Conservation (phyloP, 164 flowering plant species). For the Pachysandra terminalis region DNA sequence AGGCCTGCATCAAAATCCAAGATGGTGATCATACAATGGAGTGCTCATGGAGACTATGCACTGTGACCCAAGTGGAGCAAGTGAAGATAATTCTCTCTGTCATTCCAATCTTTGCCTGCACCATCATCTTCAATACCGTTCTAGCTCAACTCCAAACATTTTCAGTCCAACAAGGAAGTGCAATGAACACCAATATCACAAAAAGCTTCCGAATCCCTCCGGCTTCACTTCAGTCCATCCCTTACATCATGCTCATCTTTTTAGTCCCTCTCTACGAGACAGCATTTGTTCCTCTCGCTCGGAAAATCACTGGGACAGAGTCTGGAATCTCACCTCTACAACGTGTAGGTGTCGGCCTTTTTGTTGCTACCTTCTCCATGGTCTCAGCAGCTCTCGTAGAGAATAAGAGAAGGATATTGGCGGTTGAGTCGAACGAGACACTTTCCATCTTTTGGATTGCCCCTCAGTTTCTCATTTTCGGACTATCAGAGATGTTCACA, state of each 20-base stretch:
- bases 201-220: constrained; percentile 59
- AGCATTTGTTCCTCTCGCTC: constrained; percentile 51
- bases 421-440: constrained; percentile 14
- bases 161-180: constrained; percentile 73
- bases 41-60: constrained; percentile 26
- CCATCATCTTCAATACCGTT: constrained; percentile 72
- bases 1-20: constrained; percentile 71
- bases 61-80: constrained; percentile 60
- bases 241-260: constrained; percentile 59
- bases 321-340: constrained; percentile 66
- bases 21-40: constrained; percentile 37
- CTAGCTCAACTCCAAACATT: constrained; percentile 82
- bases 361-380: constrained; percentile 69
- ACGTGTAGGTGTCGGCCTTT: constrained; percentile 65
- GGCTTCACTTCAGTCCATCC: constrained; percentile 73
- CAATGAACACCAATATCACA: constrained; percentile 50
- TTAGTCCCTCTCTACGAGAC: constrained; percentile 72
- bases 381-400: constrained; percentile 69
- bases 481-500: constrained; percentile 72
- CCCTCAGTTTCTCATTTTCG: constrained; percentile 61
- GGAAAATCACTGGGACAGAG: constrained; percentile 46
- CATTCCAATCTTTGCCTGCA: constrained; percentile 67
- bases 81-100: constrained; percentile 59
- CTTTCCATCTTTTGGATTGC: constrained; percentile 64
- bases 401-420: constrained; percentile 41